A percentile compares a stretch with the other conserved stretches of the same genome.
These are phyloP conservation scores for Citrus unshiu DNA, from an alignment of 345 rosid genomes.

Conservation along the genomic window DNA sequence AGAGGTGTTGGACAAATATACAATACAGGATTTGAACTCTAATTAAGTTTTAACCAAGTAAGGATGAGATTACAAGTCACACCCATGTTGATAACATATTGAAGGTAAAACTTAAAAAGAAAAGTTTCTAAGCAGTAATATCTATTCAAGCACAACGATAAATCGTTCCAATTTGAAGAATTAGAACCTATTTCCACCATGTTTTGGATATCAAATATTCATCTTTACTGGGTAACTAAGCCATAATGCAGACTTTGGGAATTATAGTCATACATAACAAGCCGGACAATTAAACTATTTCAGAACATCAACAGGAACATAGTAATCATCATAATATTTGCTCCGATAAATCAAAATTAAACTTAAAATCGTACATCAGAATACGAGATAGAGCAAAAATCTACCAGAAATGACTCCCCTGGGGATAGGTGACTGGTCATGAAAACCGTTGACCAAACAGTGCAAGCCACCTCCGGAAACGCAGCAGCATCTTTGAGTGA, in stretches of 20 bases:
- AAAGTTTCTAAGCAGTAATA: neutral
- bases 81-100: neutral
- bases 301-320: neutral
- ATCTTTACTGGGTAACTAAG: neutral
- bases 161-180: neutral
- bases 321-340: neutral
- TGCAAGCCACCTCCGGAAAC: slow-evolving; percentile 66
- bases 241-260: neutral
- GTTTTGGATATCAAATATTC: neutral
- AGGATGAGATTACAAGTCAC: too few relatives aligned
- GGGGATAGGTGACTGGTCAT: slow-evolving; percentile 52
- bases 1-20: neutral
- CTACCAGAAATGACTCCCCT: slow-evolving; percentile 62
- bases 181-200: neutral
- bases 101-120: neutral
- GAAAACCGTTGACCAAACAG: slow-evolving; percentile 73
- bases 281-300: neutral
- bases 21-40: neutral
- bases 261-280: neutral
- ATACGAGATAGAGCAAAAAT: neutral
- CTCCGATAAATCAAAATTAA: neutral
- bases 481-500: slow-evolving; percentile 55
- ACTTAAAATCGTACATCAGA: neutral
- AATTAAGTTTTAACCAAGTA: neutral
- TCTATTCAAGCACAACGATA: neutral